Percentiles rank a stretch among this genome's conserved stretches.
Conservation (phyloP, 2,329 filamentous ascomycete species). For the Exophiala dermatitidis region DNA sequence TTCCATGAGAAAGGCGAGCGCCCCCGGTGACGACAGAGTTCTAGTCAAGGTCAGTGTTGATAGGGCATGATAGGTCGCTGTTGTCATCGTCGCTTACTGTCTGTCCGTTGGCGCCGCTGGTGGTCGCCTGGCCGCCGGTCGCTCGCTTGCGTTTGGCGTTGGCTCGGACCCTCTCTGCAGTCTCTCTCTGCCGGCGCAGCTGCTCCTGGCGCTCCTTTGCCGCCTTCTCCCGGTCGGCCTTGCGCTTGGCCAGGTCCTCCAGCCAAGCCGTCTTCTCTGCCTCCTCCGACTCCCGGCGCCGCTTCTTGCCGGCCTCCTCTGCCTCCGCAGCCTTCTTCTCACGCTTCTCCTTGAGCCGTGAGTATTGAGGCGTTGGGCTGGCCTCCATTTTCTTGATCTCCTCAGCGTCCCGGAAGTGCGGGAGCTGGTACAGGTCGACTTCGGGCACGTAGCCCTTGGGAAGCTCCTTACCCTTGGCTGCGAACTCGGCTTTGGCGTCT, state of each 20-base stretch:
- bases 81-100: background rate
- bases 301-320: background rate
- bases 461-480: background rate
- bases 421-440: background rate
- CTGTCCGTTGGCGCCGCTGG: background rate
- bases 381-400: background rate
- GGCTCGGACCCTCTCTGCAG: background rate
- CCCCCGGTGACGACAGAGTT: background rate
- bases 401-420: background rate
- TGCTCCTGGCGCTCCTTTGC: background rate
- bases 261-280: background rate
- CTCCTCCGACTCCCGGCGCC: background rate
- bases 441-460: background rate
- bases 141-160: background rate
- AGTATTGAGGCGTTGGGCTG: background rate
- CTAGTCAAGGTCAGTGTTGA: background rate
- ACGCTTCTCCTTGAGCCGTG: background rate
- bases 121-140: background rate
- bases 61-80: background rate
- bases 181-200: background rate
- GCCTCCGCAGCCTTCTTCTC: background rate
- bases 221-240: background rate
- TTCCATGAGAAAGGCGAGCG: background rate
- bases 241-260: background rate
- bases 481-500: background rate